Conservation (phyloP, 805 yeast species). For the Lipomyces mesembrius region DNA sequence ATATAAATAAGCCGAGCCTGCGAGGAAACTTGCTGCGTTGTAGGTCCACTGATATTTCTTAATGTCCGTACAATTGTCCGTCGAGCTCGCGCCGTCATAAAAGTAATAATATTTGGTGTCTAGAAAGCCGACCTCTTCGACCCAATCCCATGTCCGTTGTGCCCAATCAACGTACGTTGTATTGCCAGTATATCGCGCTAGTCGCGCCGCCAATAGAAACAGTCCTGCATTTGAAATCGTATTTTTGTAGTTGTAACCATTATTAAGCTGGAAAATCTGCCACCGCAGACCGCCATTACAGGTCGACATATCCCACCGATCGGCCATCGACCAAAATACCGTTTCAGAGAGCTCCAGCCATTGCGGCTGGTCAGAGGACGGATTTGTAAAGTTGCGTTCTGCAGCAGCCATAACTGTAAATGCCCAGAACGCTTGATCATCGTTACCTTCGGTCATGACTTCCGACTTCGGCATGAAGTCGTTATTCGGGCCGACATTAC, state of each 20-base stretch:
- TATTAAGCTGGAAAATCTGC: slow-evolving; percentile 95
- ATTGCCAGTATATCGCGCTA: slow-evolving; percentile 78
- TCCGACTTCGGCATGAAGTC: slow-evolving; percentile 89
- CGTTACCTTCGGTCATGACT: slow-evolving; percentile 93
- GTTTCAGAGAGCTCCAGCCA: slow-evolving; percentile 90
- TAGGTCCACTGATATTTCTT: slow-evolving; percentile 79
- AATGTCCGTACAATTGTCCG: slow-evolving; percentile 63
- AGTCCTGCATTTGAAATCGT: slow-evolving; percentile 84
- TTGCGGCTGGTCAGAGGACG: slow-evolving; percentile 61
- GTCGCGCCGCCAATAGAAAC: slow-evolving; percentile 79
- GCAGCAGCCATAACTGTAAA: slow-evolving; percentile 90
- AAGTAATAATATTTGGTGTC: slow-evolving; percentile 41
- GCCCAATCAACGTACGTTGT: slow-evolving; percentile 72
- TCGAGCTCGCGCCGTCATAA: slow-evolving; percentile 59
- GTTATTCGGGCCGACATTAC: slow-evolving; percentile 73
- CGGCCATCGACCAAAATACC: slow-evolving; percentile 85
- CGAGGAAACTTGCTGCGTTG: slow-evolving; percentile 76
- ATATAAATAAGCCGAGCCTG: slow-evolving; percentile 82
- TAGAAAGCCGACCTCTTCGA: slow-evolving; percentile 54
- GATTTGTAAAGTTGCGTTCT: slow-evolving; percentile 81
- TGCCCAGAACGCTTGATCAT: slow-evolving; percentile 98
- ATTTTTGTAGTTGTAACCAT: slow-evolving; percentile 92
- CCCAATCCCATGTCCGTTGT: slow-evolving; percentile 74
- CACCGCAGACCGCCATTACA: slow-evolving; percentile 94
- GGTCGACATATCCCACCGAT: slow-evolving; percentile 74